These are phyloP conservation scores for Skeletonema tropicum DNA, from an alignment of 108 stramenopile species.

Conservation along the genomic window DNA sequence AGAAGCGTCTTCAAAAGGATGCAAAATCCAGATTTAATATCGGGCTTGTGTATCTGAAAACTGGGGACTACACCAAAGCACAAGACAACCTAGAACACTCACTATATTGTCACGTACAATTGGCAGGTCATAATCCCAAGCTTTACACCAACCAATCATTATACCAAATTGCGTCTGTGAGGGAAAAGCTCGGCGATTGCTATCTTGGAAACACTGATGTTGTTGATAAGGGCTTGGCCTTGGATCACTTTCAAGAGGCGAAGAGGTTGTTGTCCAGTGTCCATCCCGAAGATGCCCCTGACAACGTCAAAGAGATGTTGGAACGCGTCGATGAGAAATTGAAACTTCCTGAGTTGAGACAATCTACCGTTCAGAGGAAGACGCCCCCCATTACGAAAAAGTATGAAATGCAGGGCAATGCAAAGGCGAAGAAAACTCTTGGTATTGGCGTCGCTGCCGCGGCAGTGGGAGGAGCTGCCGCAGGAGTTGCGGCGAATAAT, in stretches of 20 bases:
- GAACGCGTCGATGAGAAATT: constrained; percentile 37
- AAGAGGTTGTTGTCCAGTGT: constrained; percentile 23
- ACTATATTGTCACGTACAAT: constrained; percentile 40
- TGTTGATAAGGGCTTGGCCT: constrained; percentile 35
- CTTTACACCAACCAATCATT: constrained; percentile 30
- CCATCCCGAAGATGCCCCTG: constrained; percentile 30
- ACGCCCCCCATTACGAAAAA: not conserved
- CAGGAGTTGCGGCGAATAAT: constrained; percentile 9
- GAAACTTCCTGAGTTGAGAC: constrained; percentile 14
- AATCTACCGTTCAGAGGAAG: not conserved
- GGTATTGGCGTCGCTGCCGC: constrained; percentile 11
- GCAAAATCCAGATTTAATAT: constrained; percentile 49
- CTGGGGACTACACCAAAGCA: constrained; percentile 44
- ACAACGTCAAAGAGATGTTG: constrained; percentile 33
- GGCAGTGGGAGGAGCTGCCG: not conserved
- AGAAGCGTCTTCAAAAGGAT: constrained; percentile 28
- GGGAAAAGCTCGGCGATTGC: constrained; percentile 48
- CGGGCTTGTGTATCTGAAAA: constrained; percentile 46
- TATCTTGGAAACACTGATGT: constrained; percentile 25
- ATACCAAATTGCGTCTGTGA: constrained; percentile 27
- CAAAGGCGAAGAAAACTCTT: constrained; percentile 12
- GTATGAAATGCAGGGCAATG: constrained; percentile 19
- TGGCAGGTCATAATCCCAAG: constrained; percentile 29
- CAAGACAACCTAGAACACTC: constrained; percentile 47
- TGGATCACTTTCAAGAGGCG: constrained; percentile 45